Conservation (phyloP, 345 rosid species). For the Lepidium didymum region DNA sequence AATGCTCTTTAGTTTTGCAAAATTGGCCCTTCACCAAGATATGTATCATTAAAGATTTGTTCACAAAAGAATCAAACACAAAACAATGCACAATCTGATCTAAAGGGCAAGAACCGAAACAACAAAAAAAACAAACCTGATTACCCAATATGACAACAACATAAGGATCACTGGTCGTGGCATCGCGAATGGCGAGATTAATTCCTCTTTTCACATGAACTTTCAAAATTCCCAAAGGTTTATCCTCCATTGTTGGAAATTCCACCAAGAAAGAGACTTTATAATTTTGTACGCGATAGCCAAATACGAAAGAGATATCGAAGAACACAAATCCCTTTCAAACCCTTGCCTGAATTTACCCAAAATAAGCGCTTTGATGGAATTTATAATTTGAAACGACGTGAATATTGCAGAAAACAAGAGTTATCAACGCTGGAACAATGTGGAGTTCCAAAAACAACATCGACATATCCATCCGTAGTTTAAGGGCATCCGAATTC, state of each 20-base stretch:
- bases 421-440: not conserved
- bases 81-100: not conserved
- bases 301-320: not conserved
- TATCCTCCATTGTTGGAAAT: constrained; percentile 35
- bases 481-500: constrained; percentile 16
- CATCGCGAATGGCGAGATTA: constrained; percentile 42
- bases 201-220: constrained; percentile 42
- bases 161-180: constrained; percentile 49
- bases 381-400: constrained; percentile 1
- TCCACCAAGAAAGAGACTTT: constrained; percentile 6
- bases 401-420: not conserved
- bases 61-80: not conserved
- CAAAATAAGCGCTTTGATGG: constrained; percentile 2
- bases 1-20: not conserved
- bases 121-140: constrained; percentile 29
- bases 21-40: not conserved
- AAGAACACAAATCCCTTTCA: constrained; percentile 7
- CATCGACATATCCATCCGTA: not conserved
- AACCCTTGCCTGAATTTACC: constrained; percentile 14
- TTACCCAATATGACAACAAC: constrained; percentile 36
- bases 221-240: constrained; percentile 35
- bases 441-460: constrained; percentile 17
- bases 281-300: not conserved
- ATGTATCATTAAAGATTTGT: not conserved
- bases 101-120: not conserved